Conservation (phyloP, 225 moss, liverwort and hornwort genomes). For the Anthoceros angustus region DNA sequence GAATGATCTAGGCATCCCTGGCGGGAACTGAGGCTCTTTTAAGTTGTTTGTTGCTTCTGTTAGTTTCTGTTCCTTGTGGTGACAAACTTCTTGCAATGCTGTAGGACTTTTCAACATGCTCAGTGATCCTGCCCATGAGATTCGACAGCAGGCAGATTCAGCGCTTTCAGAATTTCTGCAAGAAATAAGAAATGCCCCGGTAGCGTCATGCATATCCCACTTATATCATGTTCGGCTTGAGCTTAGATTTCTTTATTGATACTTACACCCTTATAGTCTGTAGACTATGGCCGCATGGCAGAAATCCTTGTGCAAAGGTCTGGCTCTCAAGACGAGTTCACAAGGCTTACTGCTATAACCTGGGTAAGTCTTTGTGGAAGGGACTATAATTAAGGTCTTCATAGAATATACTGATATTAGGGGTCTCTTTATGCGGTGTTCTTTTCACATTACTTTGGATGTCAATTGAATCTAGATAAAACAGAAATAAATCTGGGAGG, state of each 20-base stretch:
- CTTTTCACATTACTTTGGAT: not conserved
- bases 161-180: constrained; percentile 86
- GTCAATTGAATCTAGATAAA: not conserved
- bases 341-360: constrained; percentile 68
- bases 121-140: constrained; percentile 88
- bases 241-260: no score
- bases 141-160: constrained; percentile 83
- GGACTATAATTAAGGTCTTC: not conserved
- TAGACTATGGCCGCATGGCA: constrained; percentile 97
- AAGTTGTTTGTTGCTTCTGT: not conserved
- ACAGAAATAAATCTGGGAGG: no score
- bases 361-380: constrained; percentile 38
- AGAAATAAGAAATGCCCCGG: constrained; percentile 93
- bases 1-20: not conserved
- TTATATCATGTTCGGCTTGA: not conserved
- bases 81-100: not conserved
- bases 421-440: not conserved
- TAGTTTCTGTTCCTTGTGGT: not conserved
- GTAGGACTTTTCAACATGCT: constrained; percentile 95
- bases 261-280: constrained; percentile 33
- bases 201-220: constrained; percentile 20
- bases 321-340: constrained; percentile 68
- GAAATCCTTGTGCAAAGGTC: constrained; percentile 94
- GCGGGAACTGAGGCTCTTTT: not conserved
- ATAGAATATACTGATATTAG: not conserved